Evolutionary conservation across 139 green algal genomes (phyloP), one percentile per base, ranked within the genome.

Genomic region (Coccomyxa sp.): DNA sequence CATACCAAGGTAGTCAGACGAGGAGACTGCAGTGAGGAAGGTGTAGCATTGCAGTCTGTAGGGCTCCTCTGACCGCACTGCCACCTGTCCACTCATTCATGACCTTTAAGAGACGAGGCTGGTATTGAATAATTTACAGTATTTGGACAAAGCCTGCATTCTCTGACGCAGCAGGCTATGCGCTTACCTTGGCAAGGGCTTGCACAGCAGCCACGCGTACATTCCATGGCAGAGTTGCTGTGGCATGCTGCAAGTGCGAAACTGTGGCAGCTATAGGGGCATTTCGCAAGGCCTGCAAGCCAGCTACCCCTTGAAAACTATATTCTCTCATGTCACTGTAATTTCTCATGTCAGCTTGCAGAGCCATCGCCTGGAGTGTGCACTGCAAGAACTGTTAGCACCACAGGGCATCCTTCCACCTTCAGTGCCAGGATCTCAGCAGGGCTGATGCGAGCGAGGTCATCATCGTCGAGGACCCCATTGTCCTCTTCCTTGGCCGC

Each of bases 11-110:
- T 18, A 18, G 71, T 32, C 71, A 38, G 27, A 18, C 23, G 71
- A 31, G 1, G 71, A 25, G 23, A 38, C 32, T 83, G 87, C 76
- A 10, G 81, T 76, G 79, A 97, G 90, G 67, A 95, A 85, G 71
- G 77, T 82, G 88, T 97, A 97, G 86, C 88, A 92, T 80, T 96
- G 94, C 71, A 97, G 90, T 28, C 94, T 87, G 87, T 93, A 97
- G 3, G 94, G 94, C 86, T 97, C 94, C 10, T 91, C 89, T 0
- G 89, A 95, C 0, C 93, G 86, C 17, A 97, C 91, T 0, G 92
- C 94, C 15, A 97, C 81, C 83, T 93, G 63, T 71, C 18, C 63
- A 71, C 1, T 14, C 63, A 71, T 71, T 21, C 21, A 71, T 25
- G 63, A 28, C 21, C 18, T 11, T 28, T 11, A 71, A 71, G 4